Evolutionary conservation across 495 filamentous ascomycete genomes (phyloP), one percentile per base, ranked within the genome.

Genomic region (Aspergillus avenaceus): DNA sequence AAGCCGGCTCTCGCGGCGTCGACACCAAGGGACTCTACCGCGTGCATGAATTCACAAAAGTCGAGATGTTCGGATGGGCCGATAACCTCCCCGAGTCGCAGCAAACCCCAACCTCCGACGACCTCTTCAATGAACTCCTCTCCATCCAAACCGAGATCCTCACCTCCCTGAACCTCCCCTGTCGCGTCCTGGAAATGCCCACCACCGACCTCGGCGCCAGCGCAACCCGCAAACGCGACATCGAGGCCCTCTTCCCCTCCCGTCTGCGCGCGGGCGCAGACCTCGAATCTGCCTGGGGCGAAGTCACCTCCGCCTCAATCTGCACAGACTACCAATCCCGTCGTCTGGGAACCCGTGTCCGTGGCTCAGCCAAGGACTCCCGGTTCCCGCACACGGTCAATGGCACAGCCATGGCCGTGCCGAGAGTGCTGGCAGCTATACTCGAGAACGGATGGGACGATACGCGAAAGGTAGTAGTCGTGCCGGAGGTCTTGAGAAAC

Each of bases 21-120:
- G 89, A 95, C 32, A 95, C 88, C 7, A 97, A 97, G 70, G 93
- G 93, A 8, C 76, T 98, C 6, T 98, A 97, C 70, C 85, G 93
- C 11, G 93, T 98, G n/a, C 93, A 97, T 72, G 93, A 98, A 65
- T 98, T 98, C 70, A 95, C 90, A 31, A 98, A 98, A 61, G 92
- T 97, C 1, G 93, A 98, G 64, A 83, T 98, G 73, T 98, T 98
- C 63, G 88, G 84, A 0, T 98, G 92, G 92, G 54, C 71, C 8
- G 71, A 76, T 55, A 68, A 63, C 29, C 8, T 58, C 18, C 82
- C 84, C 0, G 50, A 55, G 3, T 61, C 61, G 23, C 19, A 51
- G 9, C 43, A 23, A 8, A 32, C 34, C 24, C 56, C 21, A 22
- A 60, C 66, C 1, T 69, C 80, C 0, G 65, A 77, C 12, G 75